Percentiles rank a stretch among this genome's conserved stretches.
Conservation (phyloP, 2,329 filamentous ascomycete genomes). For the Xylariaceae sp. region DNA sequence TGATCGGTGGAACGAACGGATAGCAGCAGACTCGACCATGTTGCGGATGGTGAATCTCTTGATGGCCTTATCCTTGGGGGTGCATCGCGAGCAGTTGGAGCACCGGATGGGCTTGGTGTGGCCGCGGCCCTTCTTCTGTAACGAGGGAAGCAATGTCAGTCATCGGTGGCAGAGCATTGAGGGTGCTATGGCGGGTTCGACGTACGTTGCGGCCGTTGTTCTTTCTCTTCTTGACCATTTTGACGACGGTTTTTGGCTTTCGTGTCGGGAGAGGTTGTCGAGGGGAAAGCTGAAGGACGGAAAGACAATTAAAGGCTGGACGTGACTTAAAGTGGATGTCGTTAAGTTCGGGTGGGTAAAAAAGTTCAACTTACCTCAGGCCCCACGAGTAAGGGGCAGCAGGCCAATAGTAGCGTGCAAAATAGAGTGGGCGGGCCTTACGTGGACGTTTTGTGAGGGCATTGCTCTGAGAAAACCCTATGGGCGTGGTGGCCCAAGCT, state of each 20-base stretch:
- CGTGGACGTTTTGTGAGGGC: slow-evolving; percentile 18
- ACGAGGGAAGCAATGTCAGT: slow-evolving; percentile 21
- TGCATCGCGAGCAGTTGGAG: slow-evolving; percentile 73
- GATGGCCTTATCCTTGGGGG: slow-evolving; percentile 99
- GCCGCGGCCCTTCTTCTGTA: slow-evolving; percentile 74
- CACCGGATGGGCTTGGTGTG: slow-evolving; percentile 97
- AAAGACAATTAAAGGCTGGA: neutral
- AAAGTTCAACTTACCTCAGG: slow-evolving; percentile 12
- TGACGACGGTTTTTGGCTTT: slow-evolving; percentile 41
- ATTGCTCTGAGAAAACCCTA: slow-evolving; percentile 25
- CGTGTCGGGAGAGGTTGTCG: slow-evolving; percentile 11
- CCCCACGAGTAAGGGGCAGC: slow-evolving; percentile 11
- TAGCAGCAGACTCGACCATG: slow-evolving; percentile 99
- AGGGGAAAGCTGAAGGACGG: slow-evolving; percentile 14
- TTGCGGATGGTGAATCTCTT: slow-evolving; percentile 99
- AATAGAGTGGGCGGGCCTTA: neutral
- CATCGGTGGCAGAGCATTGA: slow-evolving; percentile 9
- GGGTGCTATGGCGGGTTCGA: slow-evolving; percentile 17
- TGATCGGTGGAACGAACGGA: slow-evolving; percentile 65
- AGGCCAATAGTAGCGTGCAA: slow-evolving; percentile 11
- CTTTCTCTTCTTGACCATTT: slow-evolving; percentile 69
- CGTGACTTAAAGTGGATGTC: neutral
- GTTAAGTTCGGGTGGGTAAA: slow-evolving; percentile 9
- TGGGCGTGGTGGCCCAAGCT: slow-evolving; percentile 10
- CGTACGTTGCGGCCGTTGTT: slow-evolving; percentile 48